Evolutionary conservation across 352 stramenopile species (phyloP), one percentile per base, ranked within the genome.

Genomic region (Lagenidium giganteum): DNA sequence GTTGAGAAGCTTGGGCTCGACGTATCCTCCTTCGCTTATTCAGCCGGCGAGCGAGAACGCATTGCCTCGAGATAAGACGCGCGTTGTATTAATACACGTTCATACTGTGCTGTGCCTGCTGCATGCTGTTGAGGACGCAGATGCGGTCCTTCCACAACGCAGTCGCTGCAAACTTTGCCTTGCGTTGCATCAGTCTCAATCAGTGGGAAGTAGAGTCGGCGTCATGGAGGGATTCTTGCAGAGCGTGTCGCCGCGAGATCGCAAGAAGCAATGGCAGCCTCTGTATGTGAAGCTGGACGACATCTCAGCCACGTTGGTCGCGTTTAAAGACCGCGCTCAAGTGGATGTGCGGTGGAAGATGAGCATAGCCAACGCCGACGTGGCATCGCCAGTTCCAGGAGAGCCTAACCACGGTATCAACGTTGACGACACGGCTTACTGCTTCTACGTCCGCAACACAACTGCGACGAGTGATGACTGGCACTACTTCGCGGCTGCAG

Each of bases 241-340:
- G n/a, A 64, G 57, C 0, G 47, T 72, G 22, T 59, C 64, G 9
- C 46, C 64, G 11, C 42, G 53, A 5, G 61, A 59, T 16, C 27
- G 46, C n/a, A 75, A 65, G 33, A 70, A 73, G 27, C 31, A 52
- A 12, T 87, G 75, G 75, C 54, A 64, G 18, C 66, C 63, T 4
- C 42, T 76, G 21, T 83, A 70, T 25, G 31, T 86, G 46, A 83
- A 78, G 47, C 54, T 77, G 6, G 72, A 84, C 44, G 72, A 86
- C 32, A 81, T 86, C 27, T 79, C 76, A 5, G 76, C 65, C 17
- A 66, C 77, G 29, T 46, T 88, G 16, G 55, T 86, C 27, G 68
- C 59, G 12, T 84, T 84, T 45, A 63, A 55, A 4, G 67, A 84
- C 28, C 53, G 57, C 23, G 69, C 65, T 7, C 72, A 83, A 31